Evolutionary conservation across 768 basidiomycete species (phyloP).

Genomic region (Tricholoma hemisulphureum): DNA sequence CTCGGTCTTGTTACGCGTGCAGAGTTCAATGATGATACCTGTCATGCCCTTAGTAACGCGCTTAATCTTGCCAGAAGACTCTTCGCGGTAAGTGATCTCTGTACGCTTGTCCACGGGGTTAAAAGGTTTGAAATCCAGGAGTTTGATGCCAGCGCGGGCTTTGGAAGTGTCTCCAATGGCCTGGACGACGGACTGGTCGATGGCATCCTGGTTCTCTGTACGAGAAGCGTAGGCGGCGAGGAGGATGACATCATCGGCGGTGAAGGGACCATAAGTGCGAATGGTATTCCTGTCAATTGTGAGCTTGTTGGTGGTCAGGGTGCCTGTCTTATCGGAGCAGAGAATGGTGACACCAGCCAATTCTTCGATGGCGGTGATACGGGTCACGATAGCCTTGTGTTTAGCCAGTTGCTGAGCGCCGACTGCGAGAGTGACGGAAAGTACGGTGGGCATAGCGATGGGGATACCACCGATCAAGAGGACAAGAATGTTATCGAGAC

Average conservation of each 20-base stretch:
- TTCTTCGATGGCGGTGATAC: conserved; percentile 99
- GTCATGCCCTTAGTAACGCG: conserved; percentile 99
- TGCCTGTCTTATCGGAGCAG: conserved; percentile 99
- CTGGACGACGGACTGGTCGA: conserved; percentile 82
- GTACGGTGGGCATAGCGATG: conserved; percentile 98
- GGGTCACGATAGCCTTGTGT: conserved; percentile 99
- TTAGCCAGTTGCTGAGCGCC: conserved; percentile 98
- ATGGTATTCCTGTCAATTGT: conserved; percentile 94
- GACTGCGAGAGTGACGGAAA: conserved; percentile 97
- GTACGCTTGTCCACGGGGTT: conserved; percentile 99
- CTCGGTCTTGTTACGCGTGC: conserved; percentile 95
- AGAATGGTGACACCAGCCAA: conserved; percentile 97
- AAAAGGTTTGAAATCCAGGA: conserved; percentile 99
- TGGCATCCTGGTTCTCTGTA: conserved; percentile 99
- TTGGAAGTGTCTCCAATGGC: conserved; percentile 69
- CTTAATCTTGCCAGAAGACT: conserved; percentile 93
- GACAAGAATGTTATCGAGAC: conserved; percentile 96
- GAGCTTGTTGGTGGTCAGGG: conserved; percentile 98
- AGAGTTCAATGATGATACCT: conserved; percentile 95
- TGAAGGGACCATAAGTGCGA: conserved; percentile 86
- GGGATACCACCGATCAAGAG: conserved; percentile 99
- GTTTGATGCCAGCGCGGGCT: conserved; percentile 91
- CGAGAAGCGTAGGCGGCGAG: conserved; percentile 95
- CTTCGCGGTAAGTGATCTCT: conserved; percentile 96
- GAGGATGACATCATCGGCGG: conserved; percentile 87